phyloP scores from a whole-genome alignment of 805 yeast genomes.

The Kluyveromyces siamensis region DNA sequence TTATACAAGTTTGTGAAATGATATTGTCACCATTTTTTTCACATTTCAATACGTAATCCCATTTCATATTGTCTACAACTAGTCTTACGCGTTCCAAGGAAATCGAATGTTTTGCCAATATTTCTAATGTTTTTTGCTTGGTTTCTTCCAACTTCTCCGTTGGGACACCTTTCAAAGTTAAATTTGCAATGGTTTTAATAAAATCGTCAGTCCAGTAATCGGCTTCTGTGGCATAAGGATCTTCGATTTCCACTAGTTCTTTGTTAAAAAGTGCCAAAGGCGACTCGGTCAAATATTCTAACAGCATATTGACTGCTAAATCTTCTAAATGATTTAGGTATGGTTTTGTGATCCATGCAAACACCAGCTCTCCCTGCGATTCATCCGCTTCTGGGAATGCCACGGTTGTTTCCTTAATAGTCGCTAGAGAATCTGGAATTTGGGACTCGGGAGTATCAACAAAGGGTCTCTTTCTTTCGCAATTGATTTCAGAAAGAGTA shows the following conservation, averaged over 20 bases:
- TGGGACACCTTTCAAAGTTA: slow-evolving; percentile 66
- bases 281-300: slow-evolving; percentile 66
- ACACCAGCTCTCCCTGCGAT: slow-evolving; percentile 60
- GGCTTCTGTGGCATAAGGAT: slow-evolving; percentile 70
- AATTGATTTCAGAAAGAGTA: slow-evolving; percentile 33
- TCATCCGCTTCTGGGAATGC: slow-evolving; percentile 89
- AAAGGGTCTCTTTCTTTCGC: slow-evolving; percentile 58
- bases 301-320: slow-evolving; percentile 63
- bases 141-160: slow-evolving; percentile 48
- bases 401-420: slow-evolving; percentile 39
- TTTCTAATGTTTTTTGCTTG: slow-evolving; percentile 39
- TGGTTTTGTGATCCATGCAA: slow-evolving; percentile 80
- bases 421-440: slow-evolving; percentile 36
- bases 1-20: slow-evolving; percentile 58
- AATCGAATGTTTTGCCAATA: slow-evolving; percentile 50
- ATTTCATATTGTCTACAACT: slow-evolving; percentile 53
- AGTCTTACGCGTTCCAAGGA: slow-evolving; percentile 62
- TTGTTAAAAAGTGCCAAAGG: slow-evolving; percentile 69
- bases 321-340: slow-evolving; percentile 41
- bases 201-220: slow-evolving; percentile 70
- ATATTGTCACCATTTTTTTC: slow-evolving; percentile 52
- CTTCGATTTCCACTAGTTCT: slow-evolving; percentile 66
- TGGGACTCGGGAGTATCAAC: slow-evolving; percentile 47
- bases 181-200: slow-evolving; percentile 47
- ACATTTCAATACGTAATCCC: slow-evolving; percentile 49